Conservation (phyloP, 2,329 filamentous ascomycete species). For the Lasiodiplodia hormozganensis region DNA sequence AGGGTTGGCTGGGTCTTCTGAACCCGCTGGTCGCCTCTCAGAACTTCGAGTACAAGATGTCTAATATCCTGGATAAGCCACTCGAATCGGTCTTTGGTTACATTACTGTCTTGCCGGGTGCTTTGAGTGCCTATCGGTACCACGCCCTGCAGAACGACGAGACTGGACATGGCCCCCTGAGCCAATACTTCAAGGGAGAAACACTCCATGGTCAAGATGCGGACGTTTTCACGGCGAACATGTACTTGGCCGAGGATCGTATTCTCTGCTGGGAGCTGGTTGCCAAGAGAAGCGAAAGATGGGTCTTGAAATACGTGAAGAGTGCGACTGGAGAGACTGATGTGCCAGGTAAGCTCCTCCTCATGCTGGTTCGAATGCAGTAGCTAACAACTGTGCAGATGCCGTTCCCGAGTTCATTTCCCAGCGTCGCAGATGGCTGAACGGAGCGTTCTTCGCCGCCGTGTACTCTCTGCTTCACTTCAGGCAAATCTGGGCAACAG, state of each 20-base stretch:
- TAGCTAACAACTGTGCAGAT: conserved; percentile 61
- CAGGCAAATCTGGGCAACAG: conserved; percentile 88
- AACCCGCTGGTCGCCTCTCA: conserved; percentile 96
- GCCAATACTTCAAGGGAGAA: conserved; percentile 99
- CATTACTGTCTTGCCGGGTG: conserved; percentile 95
- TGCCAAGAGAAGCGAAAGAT: conserved; percentile 90
- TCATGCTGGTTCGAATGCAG: background rate
- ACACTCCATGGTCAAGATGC: conserved; percentile 95
- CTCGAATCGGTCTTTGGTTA: conserved; percentile 97
- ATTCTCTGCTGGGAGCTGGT: conserved; percentile 95
- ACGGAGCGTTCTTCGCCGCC: conserved; percentile 97
- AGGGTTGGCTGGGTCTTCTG: conserved; percentile 78
- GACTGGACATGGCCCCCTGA: conserved; percentile 91
- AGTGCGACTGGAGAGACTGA: conserved; percentile 96
- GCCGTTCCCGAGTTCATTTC: conserved; percentile 96
- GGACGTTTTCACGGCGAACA: conserved; percentile 96
- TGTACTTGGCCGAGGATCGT: conserved; percentile 90
- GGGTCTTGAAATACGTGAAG: conserved; percentile 98
- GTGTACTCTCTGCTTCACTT: conserved; percentile 97
- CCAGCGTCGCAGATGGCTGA: conserved; percentile 94
- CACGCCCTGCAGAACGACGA: conserved; percentile 96
- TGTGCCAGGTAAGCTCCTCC: conserved; percentile 76
- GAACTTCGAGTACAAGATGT: conserved; percentile 99
- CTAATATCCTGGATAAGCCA: conserved; percentile 97
- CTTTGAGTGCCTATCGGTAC: conserved; percentile 93